Evolutionary conservation across 1,284 basidiomycete genomes (phyloP).

Genomic region (Blastosporella zonata): DNA sequence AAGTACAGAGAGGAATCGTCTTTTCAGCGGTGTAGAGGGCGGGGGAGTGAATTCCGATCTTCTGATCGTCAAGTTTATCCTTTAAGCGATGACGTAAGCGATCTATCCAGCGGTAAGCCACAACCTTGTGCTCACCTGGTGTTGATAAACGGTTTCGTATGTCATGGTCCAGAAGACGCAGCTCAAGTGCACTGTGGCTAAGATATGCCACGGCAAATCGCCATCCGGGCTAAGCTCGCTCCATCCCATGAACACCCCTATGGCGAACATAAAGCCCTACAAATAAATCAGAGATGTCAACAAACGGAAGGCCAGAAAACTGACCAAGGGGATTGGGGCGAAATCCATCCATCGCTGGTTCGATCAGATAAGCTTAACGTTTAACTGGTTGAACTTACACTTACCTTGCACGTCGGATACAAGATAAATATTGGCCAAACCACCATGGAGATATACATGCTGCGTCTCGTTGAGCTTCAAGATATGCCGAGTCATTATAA

Average conservation of each 20-base stretch:
- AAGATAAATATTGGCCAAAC: slow-evolving; percentile 31
- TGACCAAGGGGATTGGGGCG: slow-evolving; percentile 29
- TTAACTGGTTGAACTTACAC: neutral
- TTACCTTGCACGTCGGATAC: slow-evolving; percentile 33
- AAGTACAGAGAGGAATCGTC: slow-evolving; percentile 24
- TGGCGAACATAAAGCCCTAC: slow-evolving; percentile 33
- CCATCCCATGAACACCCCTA: slow-evolving; percentile 34
- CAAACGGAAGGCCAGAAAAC: neutral
- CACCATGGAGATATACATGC: slow-evolving; percentile 24
- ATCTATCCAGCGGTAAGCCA: neutral
- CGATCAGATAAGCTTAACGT: neutral
- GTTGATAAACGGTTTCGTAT: slow-evolving; percentile 32
- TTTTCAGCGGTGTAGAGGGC: slow-evolving; percentile 22
- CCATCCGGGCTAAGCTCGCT: slow-evolving; percentile 23
- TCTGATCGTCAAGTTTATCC: slow-evolving; percentile 27
- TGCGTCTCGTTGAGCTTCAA: slow-evolving; percentile 8
- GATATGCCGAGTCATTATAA: neutral
- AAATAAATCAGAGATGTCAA: neutral
- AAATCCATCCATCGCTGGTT: slow-evolving; percentile 30
- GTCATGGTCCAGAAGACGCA: slow-evolving; percentile 29
- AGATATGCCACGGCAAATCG: slow-evolving; percentile 23
- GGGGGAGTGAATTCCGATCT: slow-evolving; percentile 25
- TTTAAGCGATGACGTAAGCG: slow-evolving; percentile 2
- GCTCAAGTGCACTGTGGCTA: slow-evolving; percentile 25
- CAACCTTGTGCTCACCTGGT: slow-evolving; percentile 17